Evolutionary conservation across 2,329 filamentous ascomycete species (phyloP), one percentile per base, ranked within the genome.

Genomic region (Penicillium sp.): DNA sequence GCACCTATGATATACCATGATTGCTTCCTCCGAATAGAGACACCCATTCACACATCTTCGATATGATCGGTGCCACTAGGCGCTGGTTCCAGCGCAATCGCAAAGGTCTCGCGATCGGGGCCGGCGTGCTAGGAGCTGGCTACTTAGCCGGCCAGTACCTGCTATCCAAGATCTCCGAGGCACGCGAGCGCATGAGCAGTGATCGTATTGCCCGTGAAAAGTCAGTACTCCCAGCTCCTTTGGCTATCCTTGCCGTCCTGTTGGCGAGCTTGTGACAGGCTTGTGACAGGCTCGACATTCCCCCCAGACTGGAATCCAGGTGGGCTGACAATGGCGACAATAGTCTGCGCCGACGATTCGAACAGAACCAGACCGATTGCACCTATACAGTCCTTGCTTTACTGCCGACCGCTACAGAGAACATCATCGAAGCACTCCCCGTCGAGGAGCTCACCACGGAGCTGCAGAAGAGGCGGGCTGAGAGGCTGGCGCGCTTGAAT

Each of bases 351-450:
- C 86, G 93, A 49, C 87, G 93, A 64, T 98, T 98, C 72, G 89
- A 97, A 69, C 93, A 98, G 71, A 98, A 98, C 69, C 93, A 98
- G 68, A 91, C 95, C 67, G 93, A 98, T 71, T 98, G 93, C 72
- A 96, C 91, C 39, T 96, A 94, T 67, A 98, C 93, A 29, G 89
- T 97, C 36, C 83, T 97, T n/a, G 93, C 91, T 24, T 82, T 98
- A 45, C 79, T 98, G 8, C 93, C 93, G 4, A 95, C 91, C 27
- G 87, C 89, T 6, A 90, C 90, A 20, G 83, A 93, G 57, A 91
- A 94, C 65, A 86, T 98, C 60, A 76, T 96, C 61, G 84, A 88
- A 57, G 84, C 86, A 26, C 81, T 97, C 59, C 88, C 94, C 43
- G 95, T 95, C 35, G 93, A 98, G 68, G 83, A 87, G 61, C 88